Evolutionary conservation across 1,284 basidiomycete genomes (phyloP), one percentile per base, ranked within the genome.

Genomic region (Amylostereum areolatum): DNA sequence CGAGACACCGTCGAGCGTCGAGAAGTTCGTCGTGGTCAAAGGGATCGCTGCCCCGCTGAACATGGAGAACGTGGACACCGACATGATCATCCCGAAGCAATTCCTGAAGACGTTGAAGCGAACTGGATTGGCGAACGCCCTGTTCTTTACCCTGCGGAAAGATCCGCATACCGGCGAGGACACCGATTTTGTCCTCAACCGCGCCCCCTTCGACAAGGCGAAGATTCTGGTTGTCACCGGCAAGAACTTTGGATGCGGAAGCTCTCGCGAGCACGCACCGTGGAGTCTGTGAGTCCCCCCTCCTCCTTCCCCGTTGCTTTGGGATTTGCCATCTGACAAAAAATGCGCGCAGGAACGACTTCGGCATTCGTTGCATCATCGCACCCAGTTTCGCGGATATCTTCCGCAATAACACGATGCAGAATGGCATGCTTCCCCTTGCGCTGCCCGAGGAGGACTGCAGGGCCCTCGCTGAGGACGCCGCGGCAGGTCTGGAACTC

Each of bases 81-180:
- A 97, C 65, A 93, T 92, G 85, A 96, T 97, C 66, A 96, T 97
- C 62, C 95, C 94, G 4, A 95, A 95, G 65, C 90, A 93, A 65
- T 97, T 96, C 75, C 72, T 97, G 67, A 97, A 97, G 73, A 96
- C 93, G 4, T 72, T 97, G 57, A 93, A 96, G 71, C 82, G 95
- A 50, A 96, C 93, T 25, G 94, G 94, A 47, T 78, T 97, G 48
- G 90, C 90, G n/a, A 74, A 87, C 51, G 92, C 90, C 10, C 73
- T 97, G 48, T 97, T 97, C 75, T 91, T 79, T 66, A 82, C 89
- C 25, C 73, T 93, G 47, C 83, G 95, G 43, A 89, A 85, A 63
- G 82, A 95, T 62, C 82, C 85, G 4, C 73, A 81, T 54, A 92
- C 92, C 4, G 86, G 86, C 36, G 76, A 82, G 63, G 81, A 86